These are phyloP conservation scores for Eutrema heterophyllum DNA, from an alignment of 345 rosid species.

Conservation along the genomic window DNA sequence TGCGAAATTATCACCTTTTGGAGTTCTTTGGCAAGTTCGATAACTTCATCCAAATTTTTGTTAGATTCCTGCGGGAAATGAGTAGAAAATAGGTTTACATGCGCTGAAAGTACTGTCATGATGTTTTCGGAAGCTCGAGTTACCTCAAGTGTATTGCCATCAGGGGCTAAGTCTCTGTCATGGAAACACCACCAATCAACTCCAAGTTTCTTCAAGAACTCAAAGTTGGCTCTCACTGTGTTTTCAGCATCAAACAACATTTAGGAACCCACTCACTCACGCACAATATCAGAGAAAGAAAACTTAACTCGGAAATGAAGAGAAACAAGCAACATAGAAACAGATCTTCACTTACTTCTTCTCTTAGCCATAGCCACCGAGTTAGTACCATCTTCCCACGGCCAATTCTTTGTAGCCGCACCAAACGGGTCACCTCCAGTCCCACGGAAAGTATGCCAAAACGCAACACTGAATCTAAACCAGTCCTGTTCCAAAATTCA, in stretches of 20 bases:
- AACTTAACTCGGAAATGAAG: not conserved
- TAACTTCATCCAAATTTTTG: conserved; percentile 85
- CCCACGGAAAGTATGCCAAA: conserved; percentile 98
- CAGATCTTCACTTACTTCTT: conserved; percentile 60
- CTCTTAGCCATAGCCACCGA: conserved; percentile 91
- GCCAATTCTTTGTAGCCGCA: conserved; percentile 82
- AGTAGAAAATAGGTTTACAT: conserved; percentile 1
- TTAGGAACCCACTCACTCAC: conserved; percentile 5
- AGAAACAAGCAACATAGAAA: not conserved
- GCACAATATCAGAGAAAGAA: not conserved
- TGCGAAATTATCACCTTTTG: conserved; percentile 38
- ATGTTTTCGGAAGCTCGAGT: not conserved
- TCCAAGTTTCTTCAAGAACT: conserved; percentile 88
- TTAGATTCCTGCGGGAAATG: conserved; percentile 58
- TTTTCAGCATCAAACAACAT: not conserved
- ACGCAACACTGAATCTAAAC: conserved; percentile 96
- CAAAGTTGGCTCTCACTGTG: conserved; percentile 97
- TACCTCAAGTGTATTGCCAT: conserved; percentile 73
- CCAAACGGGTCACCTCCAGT: conserved; percentile 92
- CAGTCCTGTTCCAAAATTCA: conserved; percentile 55
- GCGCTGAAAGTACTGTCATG: not conserved
- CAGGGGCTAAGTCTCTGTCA: conserved; percentile 95
- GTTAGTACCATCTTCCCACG: conserved; percentile 98
- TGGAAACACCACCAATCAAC: conserved; percentile 97
- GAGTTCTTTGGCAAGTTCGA: conserved; percentile 89